Evolutionary conservation across 495 filamentous ascomycete species (phyloP), one percentile per base, ranked within the genome.

Genomic region (Neurospora africana): DNA sequence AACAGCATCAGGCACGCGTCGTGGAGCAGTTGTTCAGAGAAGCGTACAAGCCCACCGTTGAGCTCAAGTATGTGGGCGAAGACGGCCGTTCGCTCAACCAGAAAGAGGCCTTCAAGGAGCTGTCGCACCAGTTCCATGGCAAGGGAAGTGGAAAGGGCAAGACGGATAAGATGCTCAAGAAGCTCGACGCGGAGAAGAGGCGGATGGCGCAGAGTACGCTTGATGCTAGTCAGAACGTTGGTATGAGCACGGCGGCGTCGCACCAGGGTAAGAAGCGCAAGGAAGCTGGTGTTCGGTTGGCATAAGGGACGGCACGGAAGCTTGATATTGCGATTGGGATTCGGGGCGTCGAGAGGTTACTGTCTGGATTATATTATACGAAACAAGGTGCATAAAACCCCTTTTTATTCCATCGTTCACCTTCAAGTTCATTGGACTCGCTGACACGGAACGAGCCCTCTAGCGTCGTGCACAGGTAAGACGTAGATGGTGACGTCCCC

Each of bases 131-230:
- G 81, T 99, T 99, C 89, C 95, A 99, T 83, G 95, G 95, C 70
- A 98, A 98, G 83, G 94, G 94, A 58, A 94, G 91, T 77, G 95
- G 95, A 69, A 98, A 98, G 87, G 91, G 91, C 84, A 99, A 99
- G 90, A 98, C 93, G 33, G 95, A 98, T 85, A 98, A 98, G 84
- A 85, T 88, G 70, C 82, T 99, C 68, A 97, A 98, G 89, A 97
- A 95, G 88, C 95, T 97, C 82, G 95, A 95, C 71, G 93, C 95
- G 75, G 94, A 98, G 84, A 95, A 94, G 87, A 91, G 91, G 79
- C 87, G 89, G 75, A 89, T 92, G 84, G 87, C 91, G 0, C 91
- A 92, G 86, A 93, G 91, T 76, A 86, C 90, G 65, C 80, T 98
- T 73, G 93, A 96, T 77, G 91, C 89, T 71, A 93, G 91, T 76